Percentiles rank a stretch among this genome's conserved stretches.
These are phyloP conservation scores for Isabelozyma pseudorhagii DNA, from an alignment of 805 yeast genomes.

Conservation along the genomic window DNA sequence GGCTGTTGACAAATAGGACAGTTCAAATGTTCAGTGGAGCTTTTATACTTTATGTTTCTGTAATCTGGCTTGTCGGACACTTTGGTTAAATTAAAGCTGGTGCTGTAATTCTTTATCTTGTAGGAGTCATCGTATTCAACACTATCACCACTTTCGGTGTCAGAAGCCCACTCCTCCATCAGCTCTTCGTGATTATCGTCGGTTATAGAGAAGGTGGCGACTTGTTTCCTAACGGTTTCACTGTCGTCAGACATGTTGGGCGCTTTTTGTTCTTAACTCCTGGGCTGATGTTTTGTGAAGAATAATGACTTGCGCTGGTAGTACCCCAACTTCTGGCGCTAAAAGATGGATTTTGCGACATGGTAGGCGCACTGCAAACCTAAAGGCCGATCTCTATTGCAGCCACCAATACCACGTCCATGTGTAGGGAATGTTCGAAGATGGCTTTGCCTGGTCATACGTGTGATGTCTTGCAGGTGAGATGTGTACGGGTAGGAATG, in stretches of 20 bases:
- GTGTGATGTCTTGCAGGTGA: too few species aligned
- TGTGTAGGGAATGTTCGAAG: too few species aligned
- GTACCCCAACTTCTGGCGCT: neutral
- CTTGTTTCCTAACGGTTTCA: neutral
- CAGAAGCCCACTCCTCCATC: neutral
- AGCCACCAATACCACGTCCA: too few species aligned
- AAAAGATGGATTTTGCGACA: neutral
- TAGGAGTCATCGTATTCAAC: constrained; percentile 1
- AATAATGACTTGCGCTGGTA: neutral
- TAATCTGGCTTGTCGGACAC: constrained; percentile 22
- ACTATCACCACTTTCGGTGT: neutral
- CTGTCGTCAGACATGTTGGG: neutral
- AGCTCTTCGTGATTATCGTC: neutral
- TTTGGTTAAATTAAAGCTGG: constrained; percentile 11
- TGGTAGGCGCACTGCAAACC: too few species aligned
- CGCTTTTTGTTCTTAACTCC: neutral
- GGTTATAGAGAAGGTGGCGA: neutral
- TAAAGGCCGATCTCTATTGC: too few species aligned
- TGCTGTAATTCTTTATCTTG: constrained; percentile 5
- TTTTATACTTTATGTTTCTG: constrained; percentile 25
- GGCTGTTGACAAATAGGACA: constrained; percentile 72
- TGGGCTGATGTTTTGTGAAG: neutral
- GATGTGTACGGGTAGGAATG: too few species aligned
- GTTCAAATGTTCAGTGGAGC: constrained; percentile 29
- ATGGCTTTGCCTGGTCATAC: too few species aligned